Evolutionary conservation across 176 grass and related monocot species (phyloP), one percentile per base, ranked within the genome.

Genomic region (Oryza glumipatula): DNA sequence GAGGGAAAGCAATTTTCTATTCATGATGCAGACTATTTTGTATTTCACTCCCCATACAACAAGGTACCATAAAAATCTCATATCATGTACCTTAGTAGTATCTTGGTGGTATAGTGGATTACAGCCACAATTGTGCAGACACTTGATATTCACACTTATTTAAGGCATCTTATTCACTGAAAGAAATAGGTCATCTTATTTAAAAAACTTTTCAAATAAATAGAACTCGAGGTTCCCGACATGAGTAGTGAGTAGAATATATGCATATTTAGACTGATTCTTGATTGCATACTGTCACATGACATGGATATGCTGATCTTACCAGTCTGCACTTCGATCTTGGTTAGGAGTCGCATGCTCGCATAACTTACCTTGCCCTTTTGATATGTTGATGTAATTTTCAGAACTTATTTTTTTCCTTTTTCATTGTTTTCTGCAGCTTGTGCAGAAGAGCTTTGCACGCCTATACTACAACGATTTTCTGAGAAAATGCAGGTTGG

Each of bases 11-110:
- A 91, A 54, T 99, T 99, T 70, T 94, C 96, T 16, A 88, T 99
- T 70, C 88, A 79, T 35, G 91, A 99, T 86, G 91, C 89, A 24
- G 91, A 90, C 72, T 96, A 94, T 89, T 94, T 90, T 70, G 96
- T 99, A 43, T 99, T 99, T 72, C 96, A 99, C 87, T 99, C 96
- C 87, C 96, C 96, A 39, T 99, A 99, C 73, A 99, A 99, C 84
- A 99, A 99, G 89, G 96, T 94, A 90, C 33, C 9, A 51, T 23
- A 19, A 9, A 9, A 70, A 60, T 22, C 46, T 16, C 45, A 30
- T 24, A 26, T 28, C 33, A n/a, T 16, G 67, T 41, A 3, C 12
- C 33, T 72, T 81, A 11, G 32, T 21, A 54, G 32, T 8, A 56
- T 81, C 12, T 81, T 12, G 52, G 47, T 81, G 45, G 10, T 19